Evolutionary conservation across 2,329 filamentous ascomycete genomes (phyloP).

Genomic region (Fusarium secorum): DNA sequence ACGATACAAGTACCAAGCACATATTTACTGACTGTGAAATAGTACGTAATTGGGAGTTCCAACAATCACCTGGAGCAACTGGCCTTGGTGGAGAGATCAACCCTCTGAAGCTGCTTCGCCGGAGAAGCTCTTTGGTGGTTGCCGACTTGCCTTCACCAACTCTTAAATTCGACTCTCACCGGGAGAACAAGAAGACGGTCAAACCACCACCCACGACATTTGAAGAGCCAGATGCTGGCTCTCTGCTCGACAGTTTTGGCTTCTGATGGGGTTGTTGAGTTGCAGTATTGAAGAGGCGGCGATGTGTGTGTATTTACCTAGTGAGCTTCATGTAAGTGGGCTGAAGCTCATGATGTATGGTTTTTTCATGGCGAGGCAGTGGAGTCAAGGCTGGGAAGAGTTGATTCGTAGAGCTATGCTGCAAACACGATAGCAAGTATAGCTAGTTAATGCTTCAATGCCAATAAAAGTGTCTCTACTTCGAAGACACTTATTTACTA

Average conservation of each 20-base stretch:
- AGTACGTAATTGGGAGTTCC: slow-evolving; percentile 85
- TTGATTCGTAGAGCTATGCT: neutral
- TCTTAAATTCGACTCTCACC: slow-evolving; percentile 53
- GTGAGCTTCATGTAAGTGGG: neutral
- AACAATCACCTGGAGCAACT: slow-evolving; percentile 54
- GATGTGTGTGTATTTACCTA: neutral
- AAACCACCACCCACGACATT: slow-evolving; percentile 79
- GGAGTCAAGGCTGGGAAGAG: neutral
- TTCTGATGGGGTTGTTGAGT: slow-evolving; percentile 63
- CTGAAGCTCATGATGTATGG: neutral
- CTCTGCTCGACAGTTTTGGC: slow-evolving; percentile 90
- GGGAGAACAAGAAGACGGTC: slow-evolving; percentile 47
- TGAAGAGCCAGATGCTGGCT: slow-evolving; percentile 89
- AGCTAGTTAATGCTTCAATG: neutral
- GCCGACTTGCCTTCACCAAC: slow-evolving; percentile 69
- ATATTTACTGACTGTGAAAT: slow-evolving; percentile 23
- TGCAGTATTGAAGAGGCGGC: neutral
- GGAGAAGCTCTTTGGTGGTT: slow-evolving; percentile 80
- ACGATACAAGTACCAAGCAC: neutral
- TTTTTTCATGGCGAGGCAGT: neutral
- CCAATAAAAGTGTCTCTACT: neutral
- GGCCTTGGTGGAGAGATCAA: slow-evolving; percentile 61
- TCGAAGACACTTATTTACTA: neutral
- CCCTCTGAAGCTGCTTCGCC: slow-evolving; percentile 71
- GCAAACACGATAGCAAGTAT: neutral